These are phyloP conservation scores for Venturia effusa DNA, from an alignment of 2,329 filamentous ascomycete species.

Conservation along the genomic window DNA sequence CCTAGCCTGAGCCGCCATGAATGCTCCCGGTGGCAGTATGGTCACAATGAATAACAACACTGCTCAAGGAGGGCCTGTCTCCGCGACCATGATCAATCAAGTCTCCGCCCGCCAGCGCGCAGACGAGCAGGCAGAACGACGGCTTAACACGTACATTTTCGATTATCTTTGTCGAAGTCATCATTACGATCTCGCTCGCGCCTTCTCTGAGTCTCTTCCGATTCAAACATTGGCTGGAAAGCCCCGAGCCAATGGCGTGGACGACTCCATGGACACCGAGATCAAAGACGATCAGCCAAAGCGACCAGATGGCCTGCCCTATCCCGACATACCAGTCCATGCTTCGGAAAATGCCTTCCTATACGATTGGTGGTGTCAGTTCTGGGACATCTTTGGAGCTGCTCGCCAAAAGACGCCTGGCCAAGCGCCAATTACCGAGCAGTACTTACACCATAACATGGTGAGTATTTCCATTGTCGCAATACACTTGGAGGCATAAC, in stretches of 20 bases:
- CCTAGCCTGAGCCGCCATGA: constrained; percentile 30
- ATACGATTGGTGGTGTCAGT: constrained; percentile 95
- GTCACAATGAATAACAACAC: constrained; percentile 49
- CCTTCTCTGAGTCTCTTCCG: constrained; percentile 42
- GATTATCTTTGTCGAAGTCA: constrained; percentile 81
- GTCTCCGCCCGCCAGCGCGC: constrained; percentile 12
- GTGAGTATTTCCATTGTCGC: constrained; percentile 37
- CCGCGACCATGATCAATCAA: constrained; percentile 25
- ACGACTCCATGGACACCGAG: constrained; percentile 74
- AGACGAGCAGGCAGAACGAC: not conserved
- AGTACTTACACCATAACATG: constrained; percentile 76
- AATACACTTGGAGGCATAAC: not conserved
- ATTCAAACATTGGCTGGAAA: constrained; percentile 53
- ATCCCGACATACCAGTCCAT: constrained; percentile 55
- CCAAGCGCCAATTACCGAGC: constrained; percentile 24
- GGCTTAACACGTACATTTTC: constrained; percentile 78
- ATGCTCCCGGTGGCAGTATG: constrained; percentile 56
- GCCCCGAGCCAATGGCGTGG: constrained; percentile 20
- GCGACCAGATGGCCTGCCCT: constrained; percentile 68
- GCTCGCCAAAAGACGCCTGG: constrained; percentile 29
- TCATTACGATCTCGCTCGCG: constrained; percentile 75
- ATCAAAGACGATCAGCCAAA: constrained; percentile 71
- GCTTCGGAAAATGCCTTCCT: constrained; percentile 69
- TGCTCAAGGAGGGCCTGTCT: constrained; percentile 47
- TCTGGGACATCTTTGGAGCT: constrained; percentile 91